These are phyloP conservation scores for Coniferiporia sulphurascens DNA, from an alignment of 1,284 basidiomycete species.

Conservation along the genomic window DNA sequence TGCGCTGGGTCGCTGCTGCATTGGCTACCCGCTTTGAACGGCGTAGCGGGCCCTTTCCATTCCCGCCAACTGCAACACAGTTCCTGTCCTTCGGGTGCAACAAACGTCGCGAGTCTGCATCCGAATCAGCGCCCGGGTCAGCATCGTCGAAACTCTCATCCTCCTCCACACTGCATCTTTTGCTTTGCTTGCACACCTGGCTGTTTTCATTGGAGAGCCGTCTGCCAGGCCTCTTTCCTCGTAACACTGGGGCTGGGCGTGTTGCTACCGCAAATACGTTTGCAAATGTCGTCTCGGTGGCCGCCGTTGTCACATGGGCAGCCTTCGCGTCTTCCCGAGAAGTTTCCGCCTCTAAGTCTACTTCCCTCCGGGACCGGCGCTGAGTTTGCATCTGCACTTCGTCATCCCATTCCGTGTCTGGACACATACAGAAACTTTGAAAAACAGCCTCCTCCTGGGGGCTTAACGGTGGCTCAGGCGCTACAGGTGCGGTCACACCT, in stretches of 20 bases:
- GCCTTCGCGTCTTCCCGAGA: background rate
- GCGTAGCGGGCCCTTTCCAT: conserved; percentile 36
- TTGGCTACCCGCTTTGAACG: conserved; percentile 65
- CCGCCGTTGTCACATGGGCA: background rate
- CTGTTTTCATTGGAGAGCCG: background rate
- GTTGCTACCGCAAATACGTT: conserved; percentile 5
- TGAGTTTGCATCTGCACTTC: background rate
- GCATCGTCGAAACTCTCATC: background rate
- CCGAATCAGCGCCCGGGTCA: background rate
- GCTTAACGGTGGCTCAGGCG: conserved; percentile 42
- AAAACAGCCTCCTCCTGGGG: conserved; percentile 70
- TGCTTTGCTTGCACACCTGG: background rate
- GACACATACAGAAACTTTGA: conserved; percentile 50
- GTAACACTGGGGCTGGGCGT: background rate
- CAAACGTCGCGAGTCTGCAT: background rate
- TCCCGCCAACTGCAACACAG: background rate
- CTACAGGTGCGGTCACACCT: background rate
- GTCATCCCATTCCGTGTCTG: conserved; percentile 6
- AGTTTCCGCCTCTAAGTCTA: background rate
- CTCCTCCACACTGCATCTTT: background rate
- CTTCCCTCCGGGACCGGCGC: background rate
- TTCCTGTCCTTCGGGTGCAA: conserved; percentile 1
- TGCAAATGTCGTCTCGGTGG: conserved; percentile 1
- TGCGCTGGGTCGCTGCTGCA: conserved; percentile 43
- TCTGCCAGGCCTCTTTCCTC: background rate